Evolutionary conservation across 441 rosid species (phyloP).

Genomic region (Brassica hybrid): DNA sequence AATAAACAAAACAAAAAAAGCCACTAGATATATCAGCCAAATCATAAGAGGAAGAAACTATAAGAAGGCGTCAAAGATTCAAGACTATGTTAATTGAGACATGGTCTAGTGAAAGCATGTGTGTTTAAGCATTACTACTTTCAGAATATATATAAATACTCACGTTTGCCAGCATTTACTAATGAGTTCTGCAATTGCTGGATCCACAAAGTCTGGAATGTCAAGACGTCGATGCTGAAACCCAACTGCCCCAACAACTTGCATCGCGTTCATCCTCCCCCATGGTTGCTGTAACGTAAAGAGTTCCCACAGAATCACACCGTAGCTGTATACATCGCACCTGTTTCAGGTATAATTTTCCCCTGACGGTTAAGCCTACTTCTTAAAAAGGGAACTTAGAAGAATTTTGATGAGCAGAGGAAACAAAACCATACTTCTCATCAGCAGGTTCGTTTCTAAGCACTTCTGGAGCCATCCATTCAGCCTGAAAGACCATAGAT

Average conservation of each 20-base stretch:
- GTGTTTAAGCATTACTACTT: background rate
- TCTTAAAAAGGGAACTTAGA: no score
- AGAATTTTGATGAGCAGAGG: background rate
- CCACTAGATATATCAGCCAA: conserved; percentile 20
- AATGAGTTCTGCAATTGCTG: conserved; percentile 77
- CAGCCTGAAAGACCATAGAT: conserved; percentile 66
- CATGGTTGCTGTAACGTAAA: conserved; percentile 86
- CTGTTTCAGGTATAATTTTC: conserved; percentile 47
- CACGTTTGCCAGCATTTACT: conserved; percentile 95
- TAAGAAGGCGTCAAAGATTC: background rate
- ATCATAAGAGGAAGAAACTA: background rate
- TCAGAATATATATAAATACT: conserved; percentile 42
- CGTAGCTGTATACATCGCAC: conserved; percentile 97
- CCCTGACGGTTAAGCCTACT: conserved; percentile 15
- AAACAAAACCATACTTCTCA: conserved; percentile 69
- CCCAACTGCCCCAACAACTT: conserved; percentile 99
- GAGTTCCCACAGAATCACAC: conserved; percentile 96
- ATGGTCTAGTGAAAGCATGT: background rate
- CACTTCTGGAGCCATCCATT: conserved; percentile 99
- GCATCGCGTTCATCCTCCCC: conserved; percentile 99
- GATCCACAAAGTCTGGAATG: conserved; percentile 80
- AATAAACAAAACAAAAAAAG: conserved; percentile 7
- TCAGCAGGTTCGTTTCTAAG: conserved; percentile 94
- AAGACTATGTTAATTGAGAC: background rate
- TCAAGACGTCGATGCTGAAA: conserved; percentile 97